Percentiles rank a stretch among this genome's conserved stretches.
Conservation (phyloP, 192 early-diverging fungal species). For the Chytriomyces hyalinus region DNA sequence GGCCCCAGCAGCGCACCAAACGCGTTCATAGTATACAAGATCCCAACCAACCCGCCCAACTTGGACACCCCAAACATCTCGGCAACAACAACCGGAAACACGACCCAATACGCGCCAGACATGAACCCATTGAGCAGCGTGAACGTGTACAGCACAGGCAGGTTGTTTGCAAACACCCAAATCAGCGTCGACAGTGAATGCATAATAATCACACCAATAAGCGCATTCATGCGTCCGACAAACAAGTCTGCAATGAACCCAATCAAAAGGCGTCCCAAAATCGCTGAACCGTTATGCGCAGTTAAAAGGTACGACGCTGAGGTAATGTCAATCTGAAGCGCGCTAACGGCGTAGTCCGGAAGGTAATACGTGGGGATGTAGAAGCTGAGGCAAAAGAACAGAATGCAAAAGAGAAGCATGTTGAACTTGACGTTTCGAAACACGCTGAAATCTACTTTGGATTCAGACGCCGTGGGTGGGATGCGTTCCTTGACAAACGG, state of each 20-base stretch:
- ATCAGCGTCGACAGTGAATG: slow-evolving; percentile 38
- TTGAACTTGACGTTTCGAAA: neutral
- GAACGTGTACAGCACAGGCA: slow-evolving; percentile 41
- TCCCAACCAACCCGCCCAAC: slow-evolving; percentile 26
- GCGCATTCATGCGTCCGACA: slow-evolving; percentile 67
- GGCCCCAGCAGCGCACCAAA: slow-evolving; percentile 24
- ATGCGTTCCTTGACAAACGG: slow-evolving; percentile 29
- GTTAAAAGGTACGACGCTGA: slow-evolving; percentile 36
- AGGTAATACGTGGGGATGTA: slow-evolving; percentile 33
- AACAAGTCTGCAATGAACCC: slow-evolving; percentile 65
- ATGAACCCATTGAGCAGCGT: slow-evolving; percentile 51
- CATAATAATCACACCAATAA: slow-evolving; percentile 51
- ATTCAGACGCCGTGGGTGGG: neutral
- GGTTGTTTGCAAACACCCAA: slow-evolving; percentile 53
- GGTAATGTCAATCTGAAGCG: slow-evolving; percentile 6
- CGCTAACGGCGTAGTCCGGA: neutral
- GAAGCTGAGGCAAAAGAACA: slow-evolving; percentile 6
- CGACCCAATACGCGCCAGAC: slow-evolving; percentile 51
- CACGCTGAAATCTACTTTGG: neutral
- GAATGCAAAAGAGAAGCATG: neutral
- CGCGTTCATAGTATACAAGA: slow-evolving; percentile 28
- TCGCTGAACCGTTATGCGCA: slow-evolving; percentile 70
- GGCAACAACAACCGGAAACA: slow-evolving; percentile 41
- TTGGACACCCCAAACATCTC: slow-evolving; percentile 24
- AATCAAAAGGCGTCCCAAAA: slow-evolving; percentile 65